Evolutionary conservation across 768 basidiomycete species (phyloP).

Genomic region (Zangia roseola): DNA sequence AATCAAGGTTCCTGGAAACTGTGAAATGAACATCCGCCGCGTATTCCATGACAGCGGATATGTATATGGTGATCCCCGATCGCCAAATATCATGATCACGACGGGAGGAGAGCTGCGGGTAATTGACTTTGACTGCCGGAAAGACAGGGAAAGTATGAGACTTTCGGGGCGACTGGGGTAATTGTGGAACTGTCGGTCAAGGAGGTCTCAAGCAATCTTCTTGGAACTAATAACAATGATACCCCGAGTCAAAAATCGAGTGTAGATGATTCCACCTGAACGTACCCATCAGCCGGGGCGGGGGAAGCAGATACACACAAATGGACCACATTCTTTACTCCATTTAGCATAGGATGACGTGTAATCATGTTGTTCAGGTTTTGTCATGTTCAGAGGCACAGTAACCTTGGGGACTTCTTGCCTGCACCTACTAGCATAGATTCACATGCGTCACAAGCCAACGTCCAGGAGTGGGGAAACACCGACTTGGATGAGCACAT

Average conservation of each 20-base stretch:
- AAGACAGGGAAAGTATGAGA: no score
- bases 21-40: constrained; percentile 18
- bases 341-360: constrained; percentile 17
- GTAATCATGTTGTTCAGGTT: no score
- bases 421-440: no score
- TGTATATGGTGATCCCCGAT: constrained; percentile 40
- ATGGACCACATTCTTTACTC: constrained; percentile 19
- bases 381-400: no score
- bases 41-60: constrained; percentile 30
- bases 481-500: no score
- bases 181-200: constrained; percentile 19
- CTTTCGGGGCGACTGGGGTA: constrained; percentile 26
- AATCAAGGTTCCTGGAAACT: constrained; percentile 7
- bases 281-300: background rate
- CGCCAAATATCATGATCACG: constrained; percentile 33
- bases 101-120: background rate
- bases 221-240: constrained; percentile 28
- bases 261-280: constrained; percentile 23
- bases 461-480: no score
- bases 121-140: constrained; percentile 11
- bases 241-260: constrained; percentile 21
- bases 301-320: background rate
- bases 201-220: constrained; percentile 22
- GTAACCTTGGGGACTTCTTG: no score
- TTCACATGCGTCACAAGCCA: no score